A percentile compares a stretch with the other conserved stretches of the same genome.
Conservation (phyloP, 192 early-diverging fungal genomes). For the Gryganskiella cystojenkinii region DNA sequence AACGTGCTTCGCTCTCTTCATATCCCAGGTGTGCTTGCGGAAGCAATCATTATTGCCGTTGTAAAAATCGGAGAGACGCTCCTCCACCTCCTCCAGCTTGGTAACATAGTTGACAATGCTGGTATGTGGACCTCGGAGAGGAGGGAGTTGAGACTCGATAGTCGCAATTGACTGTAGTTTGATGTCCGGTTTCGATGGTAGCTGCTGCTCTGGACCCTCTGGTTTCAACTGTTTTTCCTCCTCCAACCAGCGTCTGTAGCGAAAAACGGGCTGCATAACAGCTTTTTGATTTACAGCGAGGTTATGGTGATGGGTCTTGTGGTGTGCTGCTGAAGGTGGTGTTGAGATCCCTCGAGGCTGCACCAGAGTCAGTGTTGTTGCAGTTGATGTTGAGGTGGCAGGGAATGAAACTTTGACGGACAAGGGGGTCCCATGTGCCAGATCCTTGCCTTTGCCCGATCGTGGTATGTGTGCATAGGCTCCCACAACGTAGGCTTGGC, state of each 20-base stretch:
- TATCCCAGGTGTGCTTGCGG: neutral
- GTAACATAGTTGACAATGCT: too few species aligned
- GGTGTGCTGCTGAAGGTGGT: neutral
- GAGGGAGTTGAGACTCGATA: too few species aligned
- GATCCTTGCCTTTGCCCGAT: constrained; percentile 8
- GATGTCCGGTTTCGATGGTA: too few species aligned
- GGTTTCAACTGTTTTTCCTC: neutral
- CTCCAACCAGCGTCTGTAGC: neutral
- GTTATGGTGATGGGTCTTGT: neutral
- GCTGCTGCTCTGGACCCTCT: too few species aligned
- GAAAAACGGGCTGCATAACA: neutral
- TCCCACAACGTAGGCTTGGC: constrained; percentile 11
- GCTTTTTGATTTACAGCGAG: constrained; percentile 6
- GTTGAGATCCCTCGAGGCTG: neutral
- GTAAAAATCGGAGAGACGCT: too few species aligned
- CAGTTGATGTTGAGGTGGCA: constrained; percentile 1
- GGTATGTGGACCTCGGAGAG: too few species aligned
- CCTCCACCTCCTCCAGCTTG: too few species aligned
- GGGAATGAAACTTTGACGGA: neutral
- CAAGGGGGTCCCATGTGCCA: neutral
- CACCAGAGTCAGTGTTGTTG: neutral
- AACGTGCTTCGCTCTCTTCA: neutral
- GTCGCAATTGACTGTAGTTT: too few species aligned
- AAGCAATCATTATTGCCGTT: too few species aligned
- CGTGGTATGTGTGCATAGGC: constrained; percentile 4